Conservation (phyloP, 495 filamentous ascomycete species). For the Penicillium simplicissimum region DNA sequence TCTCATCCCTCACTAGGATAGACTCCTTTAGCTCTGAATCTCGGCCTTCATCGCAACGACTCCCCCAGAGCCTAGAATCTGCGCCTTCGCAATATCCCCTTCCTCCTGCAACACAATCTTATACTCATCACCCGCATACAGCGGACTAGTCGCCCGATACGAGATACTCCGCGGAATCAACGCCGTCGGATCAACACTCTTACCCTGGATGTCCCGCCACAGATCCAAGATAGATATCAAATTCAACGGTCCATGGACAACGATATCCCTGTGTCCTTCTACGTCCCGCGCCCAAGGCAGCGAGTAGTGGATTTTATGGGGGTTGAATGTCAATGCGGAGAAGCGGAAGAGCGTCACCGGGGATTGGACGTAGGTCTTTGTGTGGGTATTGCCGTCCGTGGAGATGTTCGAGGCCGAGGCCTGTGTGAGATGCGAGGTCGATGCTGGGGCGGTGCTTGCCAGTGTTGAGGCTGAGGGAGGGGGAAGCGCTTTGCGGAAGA, state of each 20-base stretch:
- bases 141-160: slow-evolving; percentile 59
- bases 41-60: slow-evolving; percentile 51
- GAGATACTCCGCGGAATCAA: slow-evolving; percentile 49
- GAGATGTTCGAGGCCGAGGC: slow-evolving; percentile 27
- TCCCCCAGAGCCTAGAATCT: slow-evolving; percentile 45
- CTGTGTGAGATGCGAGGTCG: slow-evolving; percentile 24
- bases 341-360: slow-evolving; percentile 66
- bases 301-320: slow-evolving; percentile 72
- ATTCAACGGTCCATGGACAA: slow-evolving; percentile 67
- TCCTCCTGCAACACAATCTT: slow-evolving; percentile 44
- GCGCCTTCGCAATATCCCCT: slow-evolving; percentile 29
- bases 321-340: slow-evolving; percentile 72
- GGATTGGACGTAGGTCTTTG: slow-evolving; percentile 53
- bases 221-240: slow-evolving; percentile 63
- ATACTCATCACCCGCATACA: slow-evolving; percentile 60
- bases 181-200: slow-evolving; percentile 13
- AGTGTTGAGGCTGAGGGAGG: slow-evolving; percentile 22
- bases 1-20: too few relatives aligned
- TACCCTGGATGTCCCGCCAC: slow-evolving; percentile 53
- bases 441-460: slow-evolving; percentile 3
- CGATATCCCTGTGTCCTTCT: slow-evolving; percentile 59
- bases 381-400: slow-evolving; percentile 32
- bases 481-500: slow-evolving; percentile 55
- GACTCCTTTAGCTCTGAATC: slow-evolving; percentile 26
- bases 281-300: slow-evolving; percentile 56